These are phyloP conservation scores for Blumeria graminis DNA, from an alignment of 2,329 filamentous ascomycete species.

Conservation along the genomic window DNA sequence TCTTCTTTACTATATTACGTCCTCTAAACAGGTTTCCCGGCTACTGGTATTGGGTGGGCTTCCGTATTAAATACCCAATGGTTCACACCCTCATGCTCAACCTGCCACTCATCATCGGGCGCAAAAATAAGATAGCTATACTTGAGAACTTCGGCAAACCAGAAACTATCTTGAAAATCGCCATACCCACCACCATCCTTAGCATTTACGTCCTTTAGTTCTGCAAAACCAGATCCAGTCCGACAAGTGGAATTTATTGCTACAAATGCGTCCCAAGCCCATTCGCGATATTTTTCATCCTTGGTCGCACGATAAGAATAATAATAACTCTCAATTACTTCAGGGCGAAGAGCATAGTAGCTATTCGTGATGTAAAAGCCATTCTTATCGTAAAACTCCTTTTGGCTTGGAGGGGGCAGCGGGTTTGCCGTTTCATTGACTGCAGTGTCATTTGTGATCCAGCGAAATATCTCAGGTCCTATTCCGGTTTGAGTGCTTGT, in stretches of 20 bases:
- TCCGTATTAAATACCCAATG: constrained; percentile 40
- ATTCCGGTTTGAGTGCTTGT: constrained; percentile 41
- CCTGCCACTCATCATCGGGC: constrained; percentile 24
- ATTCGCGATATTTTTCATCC: constrained; percentile 53
- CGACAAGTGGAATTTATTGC: constrained; percentile 39
- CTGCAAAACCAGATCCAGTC: constrained; percentile 41
- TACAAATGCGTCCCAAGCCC: constrained; percentile 59
- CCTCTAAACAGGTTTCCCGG: constrained; percentile 9
- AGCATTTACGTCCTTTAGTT: constrained; percentile 40
- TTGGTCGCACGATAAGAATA: constrained; percentile 67
- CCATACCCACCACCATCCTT: constrained; percentile 31
- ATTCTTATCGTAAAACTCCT: constrained; percentile 34
- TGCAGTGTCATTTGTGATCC: constrained; percentile 24
- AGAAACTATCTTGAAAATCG: constrained; percentile 68
- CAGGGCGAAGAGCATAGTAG: constrained; percentile 48
- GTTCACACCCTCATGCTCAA: constrained; percentile 24
- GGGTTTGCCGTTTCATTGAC: constrained; percentile 19
- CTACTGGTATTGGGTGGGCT: constrained; percentile 32
- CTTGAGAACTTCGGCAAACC: constrained; percentile 73
- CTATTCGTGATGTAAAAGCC: constrained; percentile 47
- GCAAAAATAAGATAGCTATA: constrained; percentile 45
- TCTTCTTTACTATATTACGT: too few species aligned
- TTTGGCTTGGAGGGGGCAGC: constrained; percentile 19
- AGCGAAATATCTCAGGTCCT: constrained; percentile 49
- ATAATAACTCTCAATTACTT: constrained; percentile 67